Percentiles rank a stretch among this genome's conserved stretches.
Conservation (phyloP, 2,329 filamentous ascomycete genomes). For the Colletotrichum plurivorum region DNA sequence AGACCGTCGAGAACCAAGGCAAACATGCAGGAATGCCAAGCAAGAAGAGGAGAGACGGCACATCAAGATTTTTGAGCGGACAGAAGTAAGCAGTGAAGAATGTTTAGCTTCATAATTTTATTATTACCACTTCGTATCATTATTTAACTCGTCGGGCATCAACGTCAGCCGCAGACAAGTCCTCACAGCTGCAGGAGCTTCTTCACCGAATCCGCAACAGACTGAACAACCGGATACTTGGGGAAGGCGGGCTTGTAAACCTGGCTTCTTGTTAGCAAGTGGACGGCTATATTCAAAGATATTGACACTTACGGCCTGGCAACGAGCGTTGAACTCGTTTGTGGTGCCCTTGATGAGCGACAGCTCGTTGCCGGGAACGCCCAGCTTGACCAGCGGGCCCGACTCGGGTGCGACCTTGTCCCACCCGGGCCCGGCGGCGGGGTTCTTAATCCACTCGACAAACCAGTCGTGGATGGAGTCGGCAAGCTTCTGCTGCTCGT, state of each 20-base stretch:
- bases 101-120: no score
- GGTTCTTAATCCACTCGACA: constrained; percentile 60
- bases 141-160: no score
- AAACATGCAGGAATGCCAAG: no score
- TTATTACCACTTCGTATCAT: no score
- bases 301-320: constrained; percentile 44
- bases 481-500: constrained; percentile 55
- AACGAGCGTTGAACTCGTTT: constrained; percentile 50
- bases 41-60: no score
- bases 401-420: constrained; percentile 48
- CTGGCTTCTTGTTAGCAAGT: not conserved
- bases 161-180: no score
- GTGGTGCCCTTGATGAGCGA: constrained; percentile 47
- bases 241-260: constrained; percentile 30
- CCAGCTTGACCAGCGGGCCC: constrained; percentile 50
- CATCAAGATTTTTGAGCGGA: no score
- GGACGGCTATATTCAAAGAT: not conserved
- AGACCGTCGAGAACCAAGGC: no score
- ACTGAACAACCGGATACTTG: constrained; percentile 33
- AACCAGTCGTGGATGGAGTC: constrained; percentile 59
- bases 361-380: constrained; percentile 52
- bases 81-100: no score
- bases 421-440: constrained; percentile 58
- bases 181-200: not conserved
- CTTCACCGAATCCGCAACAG: not conserved